A percentile compares a stretch with the other conserved stretches of the same genome.
Evolutionary conservation across 805 yeast genomes (phyloP).

Genomic region (Kazachstania psychrophila): DNA sequence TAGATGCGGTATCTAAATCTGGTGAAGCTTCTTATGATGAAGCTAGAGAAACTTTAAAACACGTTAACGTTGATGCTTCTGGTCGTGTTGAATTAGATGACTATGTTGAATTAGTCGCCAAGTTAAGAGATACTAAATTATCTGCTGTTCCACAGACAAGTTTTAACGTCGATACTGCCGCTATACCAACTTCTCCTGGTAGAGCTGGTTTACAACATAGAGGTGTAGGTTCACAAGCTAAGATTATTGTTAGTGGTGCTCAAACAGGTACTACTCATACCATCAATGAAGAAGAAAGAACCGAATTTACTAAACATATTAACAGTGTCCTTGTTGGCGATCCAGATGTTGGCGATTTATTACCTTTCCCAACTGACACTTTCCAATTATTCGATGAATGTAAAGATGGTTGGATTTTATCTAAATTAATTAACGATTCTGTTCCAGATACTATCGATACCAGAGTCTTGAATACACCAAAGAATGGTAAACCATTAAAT

Average conservation of each 20-base stretch:
- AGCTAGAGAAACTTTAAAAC: constrained; percentile 86
- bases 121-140: constrained; percentile 44
- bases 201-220: constrained; percentile 34
- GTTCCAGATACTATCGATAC: constrained; percentile 98
- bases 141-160: constrained; percentile 28
- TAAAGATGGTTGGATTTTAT: constrained; percentile 85
- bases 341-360: constrained; percentile 65
- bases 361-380: constrained; percentile 88
- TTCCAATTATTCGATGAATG: constrained; percentile 96
- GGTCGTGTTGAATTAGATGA: constrained; percentile 97
- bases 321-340: constrained; percentile 88
- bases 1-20: constrained; percentile 67
- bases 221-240: constrained; percentile 53
- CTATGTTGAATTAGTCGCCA: constrained; percentile 75
- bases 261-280: constrained; percentile 93
- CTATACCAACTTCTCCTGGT: constrained; percentile 18
- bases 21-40: constrained; percentile 85
- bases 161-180: constrained; percentile 14
- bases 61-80: constrained; percentile 87
- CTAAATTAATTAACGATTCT: constrained; percentile 91
- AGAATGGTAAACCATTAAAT: constrained; percentile 70
- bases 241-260: constrained; percentile 75
- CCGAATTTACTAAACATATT: constrained; percentile 93
- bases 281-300: constrained; percentile 92
- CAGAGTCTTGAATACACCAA: constrained; percentile 87